phyloP scores from a whole-genome alignment of 192 early-diverging fungal species.

The Dimargaris cristalligena region DNA sequence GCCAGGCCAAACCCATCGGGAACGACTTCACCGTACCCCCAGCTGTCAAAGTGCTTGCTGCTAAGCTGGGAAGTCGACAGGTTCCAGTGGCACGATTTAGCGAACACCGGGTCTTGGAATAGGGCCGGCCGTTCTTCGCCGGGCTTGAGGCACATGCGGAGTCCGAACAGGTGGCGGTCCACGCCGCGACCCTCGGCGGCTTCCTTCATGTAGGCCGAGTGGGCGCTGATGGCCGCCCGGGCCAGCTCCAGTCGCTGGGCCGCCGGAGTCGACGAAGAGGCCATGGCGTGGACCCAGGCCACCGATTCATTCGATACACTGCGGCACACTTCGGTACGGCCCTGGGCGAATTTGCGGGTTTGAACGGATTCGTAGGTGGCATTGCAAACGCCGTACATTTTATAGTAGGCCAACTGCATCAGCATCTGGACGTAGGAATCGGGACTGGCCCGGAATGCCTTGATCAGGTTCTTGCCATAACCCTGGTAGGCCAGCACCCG shows the following conservation, averaged over 20 bases:
- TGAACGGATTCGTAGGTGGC: constrained; percentile 91
- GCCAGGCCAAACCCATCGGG: constrained; percentile 84
- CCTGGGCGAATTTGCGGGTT: constrained; percentile 81
- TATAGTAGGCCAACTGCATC: constrained; percentile 92
- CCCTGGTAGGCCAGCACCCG: constrained; percentile 64
- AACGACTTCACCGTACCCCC: constrained; percentile 77
- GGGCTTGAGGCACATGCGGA: constrained; percentile 56
- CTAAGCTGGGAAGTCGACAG: constrained; percentile 84
- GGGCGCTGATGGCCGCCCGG: constrained; percentile 56
- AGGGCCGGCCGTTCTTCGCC: constrained; percentile 66
- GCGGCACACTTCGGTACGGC: constrained; percentile 89
- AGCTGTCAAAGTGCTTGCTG: constrained; percentile 83
- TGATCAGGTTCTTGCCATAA: constrained; percentile 92
- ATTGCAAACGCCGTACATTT: constrained; percentile 55
- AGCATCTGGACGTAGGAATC: constrained; percentile 80
- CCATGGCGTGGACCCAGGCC: constrained; percentile 78
- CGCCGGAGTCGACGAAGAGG: constrained; percentile 29
- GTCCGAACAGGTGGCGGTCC: constrained; percentile 81
- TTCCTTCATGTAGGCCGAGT: constrained; percentile 62
- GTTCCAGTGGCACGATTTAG: constrained; percentile 71
- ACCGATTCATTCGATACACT: constrained; percentile 57
- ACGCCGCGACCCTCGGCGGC: constrained; percentile 72
- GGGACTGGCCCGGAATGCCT: constrained; percentile 59
- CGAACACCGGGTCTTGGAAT: constrained; percentile 74
- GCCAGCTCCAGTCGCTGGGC: constrained; percentile 49